Evolutionary conservation across 495 filamentous ascomycete genomes (phyloP).

Genomic region (Rhypophila decipiens): DNA sequence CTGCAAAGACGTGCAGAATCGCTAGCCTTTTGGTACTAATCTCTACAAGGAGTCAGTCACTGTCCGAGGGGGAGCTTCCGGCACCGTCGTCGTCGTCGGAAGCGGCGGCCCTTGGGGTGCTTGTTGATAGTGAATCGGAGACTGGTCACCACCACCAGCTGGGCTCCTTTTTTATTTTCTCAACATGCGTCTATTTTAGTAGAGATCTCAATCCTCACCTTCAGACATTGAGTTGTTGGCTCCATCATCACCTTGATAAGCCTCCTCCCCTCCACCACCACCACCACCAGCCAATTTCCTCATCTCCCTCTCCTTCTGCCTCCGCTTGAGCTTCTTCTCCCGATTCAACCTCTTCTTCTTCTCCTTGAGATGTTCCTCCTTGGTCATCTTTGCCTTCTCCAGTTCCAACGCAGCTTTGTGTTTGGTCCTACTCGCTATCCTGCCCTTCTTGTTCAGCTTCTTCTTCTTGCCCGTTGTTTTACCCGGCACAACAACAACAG

Average conservation of each 20-base stretch:
- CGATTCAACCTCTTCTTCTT: conserved; percentile 49
- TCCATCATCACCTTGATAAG: not conserved
- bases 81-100: no score
- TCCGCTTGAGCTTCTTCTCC: conserved; percentile 46
- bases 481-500: no score
- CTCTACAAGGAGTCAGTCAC: no score
- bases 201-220: not conserved
- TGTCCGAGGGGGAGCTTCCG: no score
- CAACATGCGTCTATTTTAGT: no score
- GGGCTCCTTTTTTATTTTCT: no score
- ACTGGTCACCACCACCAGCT: no score
- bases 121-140: no score
- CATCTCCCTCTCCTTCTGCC: conserved; percentile 43
- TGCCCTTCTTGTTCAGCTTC: conserved; percentile 47
- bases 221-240: not conserved
- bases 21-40: no score
- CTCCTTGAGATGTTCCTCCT: conserved; percentile 44
- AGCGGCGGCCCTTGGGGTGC: no score
- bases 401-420: conserved; percentile 22
- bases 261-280: not conserved
- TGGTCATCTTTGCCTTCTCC: conserved; percentile 26
- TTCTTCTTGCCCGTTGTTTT: conserved; percentile 22
- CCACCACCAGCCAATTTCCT: conserved; percentile 32
- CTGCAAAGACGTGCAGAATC: no score
- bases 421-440: conserved; percentile 39